Conservation (phyloP, 495 filamentous ascomycete species). For the Cetradonia linearis region DNA sequence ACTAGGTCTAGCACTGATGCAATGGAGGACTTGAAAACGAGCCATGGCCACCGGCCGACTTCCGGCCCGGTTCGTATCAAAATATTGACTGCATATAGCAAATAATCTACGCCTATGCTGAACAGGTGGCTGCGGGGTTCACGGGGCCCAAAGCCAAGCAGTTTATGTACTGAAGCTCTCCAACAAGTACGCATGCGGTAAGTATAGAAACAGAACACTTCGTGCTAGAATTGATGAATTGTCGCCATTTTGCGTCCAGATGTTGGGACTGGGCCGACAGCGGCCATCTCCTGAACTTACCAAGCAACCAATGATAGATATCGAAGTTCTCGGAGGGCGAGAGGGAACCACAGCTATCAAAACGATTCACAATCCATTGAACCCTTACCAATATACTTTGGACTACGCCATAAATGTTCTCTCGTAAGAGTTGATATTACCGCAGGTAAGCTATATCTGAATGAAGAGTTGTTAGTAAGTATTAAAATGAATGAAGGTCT, state of each 20-base stretch:
- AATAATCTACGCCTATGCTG: background rate
- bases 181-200: background rate
- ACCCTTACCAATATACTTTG: background rate
- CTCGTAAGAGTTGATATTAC: background rate
- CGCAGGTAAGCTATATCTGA: too few relatives aligned
- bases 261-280: background rate
- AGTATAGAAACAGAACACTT: background rate
- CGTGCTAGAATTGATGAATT: background rate
- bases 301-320: background rate
- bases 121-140: background rate
- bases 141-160: background rate
- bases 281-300: background rate
- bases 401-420: background rate
- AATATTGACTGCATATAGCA: background rate
- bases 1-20: background rate
- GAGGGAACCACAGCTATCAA: background rate
- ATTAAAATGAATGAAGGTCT: too few relatives aligned
- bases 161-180: background rate
- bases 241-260: background rate
- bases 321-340: background rate
- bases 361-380: background rate
- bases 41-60: background rate
- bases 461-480: too few relatives aligned
- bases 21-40: background rate
- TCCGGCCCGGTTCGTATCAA: background rate